Evolutionary conservation across 345 rosid species (phyloP).

Genomic region (Arabidopsis arenosa): DNA sequence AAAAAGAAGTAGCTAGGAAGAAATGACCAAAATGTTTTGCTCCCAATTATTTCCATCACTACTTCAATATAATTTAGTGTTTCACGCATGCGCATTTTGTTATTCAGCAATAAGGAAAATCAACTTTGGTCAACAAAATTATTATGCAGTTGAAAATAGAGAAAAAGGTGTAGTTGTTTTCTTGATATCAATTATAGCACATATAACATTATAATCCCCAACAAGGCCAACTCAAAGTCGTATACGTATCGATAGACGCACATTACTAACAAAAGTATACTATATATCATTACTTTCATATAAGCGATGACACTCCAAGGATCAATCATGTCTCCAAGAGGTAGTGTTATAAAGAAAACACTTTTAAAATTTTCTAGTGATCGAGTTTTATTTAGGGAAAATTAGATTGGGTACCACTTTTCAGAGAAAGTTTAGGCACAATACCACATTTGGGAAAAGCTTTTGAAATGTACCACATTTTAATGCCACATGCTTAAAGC

Average conservation of each 20-base stretch:
- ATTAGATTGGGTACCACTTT: too few species aligned
- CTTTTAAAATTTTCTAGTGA: too few species aligned
- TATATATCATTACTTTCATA: background rate
- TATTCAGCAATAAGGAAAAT: conserved; percentile 9
- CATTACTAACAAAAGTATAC: conserved; percentile 17
- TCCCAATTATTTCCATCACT: background rate
- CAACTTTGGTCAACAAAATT: conserved; percentile 42
- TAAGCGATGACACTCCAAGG: conserved; percentile 15
- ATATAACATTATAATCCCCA: conserved; percentile 21
- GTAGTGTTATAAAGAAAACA: too few species aligned
- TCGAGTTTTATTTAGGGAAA: too few species aligned
- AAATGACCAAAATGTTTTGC: background rate
- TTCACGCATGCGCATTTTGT: conserved; percentile 29
- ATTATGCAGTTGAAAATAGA: conserved; percentile 39
- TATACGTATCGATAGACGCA: conserved; percentile 2
- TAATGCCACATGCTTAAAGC: too few species aligned
- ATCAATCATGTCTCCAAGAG: too few species aligned
- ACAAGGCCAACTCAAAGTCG: conserved; percentile 28
- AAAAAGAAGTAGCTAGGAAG: too few species aligned
- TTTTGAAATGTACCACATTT: too few species aligned
- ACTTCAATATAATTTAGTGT: background rate
- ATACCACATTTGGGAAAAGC: too few species aligned
- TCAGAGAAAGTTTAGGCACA: too few species aligned
- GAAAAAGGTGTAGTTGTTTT: conserved; percentile 35
- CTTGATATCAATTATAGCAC: conserved; percentile 38